phyloP scores from a whole-genome alignment of 331 rosid genomes.

The Quercus tomentella region DNA sequence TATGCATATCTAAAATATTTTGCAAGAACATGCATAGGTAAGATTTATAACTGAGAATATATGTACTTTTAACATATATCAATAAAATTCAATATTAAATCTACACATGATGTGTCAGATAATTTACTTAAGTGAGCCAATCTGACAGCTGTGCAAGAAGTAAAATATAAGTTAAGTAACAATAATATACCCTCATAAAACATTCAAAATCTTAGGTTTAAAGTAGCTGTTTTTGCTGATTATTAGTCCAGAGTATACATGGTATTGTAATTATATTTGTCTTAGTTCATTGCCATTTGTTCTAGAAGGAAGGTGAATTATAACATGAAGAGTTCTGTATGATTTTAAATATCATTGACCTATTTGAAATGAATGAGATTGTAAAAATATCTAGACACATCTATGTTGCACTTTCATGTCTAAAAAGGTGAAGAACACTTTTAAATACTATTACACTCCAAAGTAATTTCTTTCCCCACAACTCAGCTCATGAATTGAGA shows the following conservation, averaged over 20 bases:
- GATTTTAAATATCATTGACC: not conserved
- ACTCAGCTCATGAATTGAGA: not conserved
- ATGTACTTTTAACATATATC: not conserved
- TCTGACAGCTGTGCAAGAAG: not conserved
- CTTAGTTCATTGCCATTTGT: not conserved
- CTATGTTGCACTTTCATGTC: not conserved
- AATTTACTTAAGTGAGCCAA: not conserved
- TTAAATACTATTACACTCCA: not conserved
- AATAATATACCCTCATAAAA: not conserved
- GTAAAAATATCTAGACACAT: not conserved
- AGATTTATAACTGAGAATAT: not conserved
- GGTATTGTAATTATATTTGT: not conserved
- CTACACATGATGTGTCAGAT: not conserved
- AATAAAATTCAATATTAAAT: not conserved
- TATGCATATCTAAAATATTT: not conserved
- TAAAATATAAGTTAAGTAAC: not conserved
- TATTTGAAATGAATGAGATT: not conserved
- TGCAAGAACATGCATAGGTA: not conserved
- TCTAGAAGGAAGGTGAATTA: not conserved
- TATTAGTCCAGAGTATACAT: not conserved
- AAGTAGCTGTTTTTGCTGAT: not conserved
- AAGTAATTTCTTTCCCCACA: not conserved
- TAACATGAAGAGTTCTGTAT: not conserved
- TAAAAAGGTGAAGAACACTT: not conserved
- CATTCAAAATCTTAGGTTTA: not conserved